These are phyloP conservation scores for Colletotrichum magnum DNA, from an alignment of 2,329 filamentous ascomycete genomes.

Conservation along the genomic window DNA sequence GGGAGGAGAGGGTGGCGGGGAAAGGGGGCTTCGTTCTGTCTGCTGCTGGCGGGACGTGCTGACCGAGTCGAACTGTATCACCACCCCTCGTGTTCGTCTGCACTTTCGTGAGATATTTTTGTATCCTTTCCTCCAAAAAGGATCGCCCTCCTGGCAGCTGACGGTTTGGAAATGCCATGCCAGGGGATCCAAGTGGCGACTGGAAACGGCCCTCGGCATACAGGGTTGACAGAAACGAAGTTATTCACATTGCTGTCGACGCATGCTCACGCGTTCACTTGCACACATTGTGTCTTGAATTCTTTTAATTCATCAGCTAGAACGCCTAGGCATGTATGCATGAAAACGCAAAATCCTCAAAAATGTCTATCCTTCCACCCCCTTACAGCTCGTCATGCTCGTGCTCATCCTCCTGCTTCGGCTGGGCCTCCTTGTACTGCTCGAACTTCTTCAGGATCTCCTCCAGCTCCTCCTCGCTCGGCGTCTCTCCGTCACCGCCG, in stretches of 20 bases:
- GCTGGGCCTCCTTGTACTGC: conserved; percentile 44
- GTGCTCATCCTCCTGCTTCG: conserved; percentile 45
- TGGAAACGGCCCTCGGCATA: no score
- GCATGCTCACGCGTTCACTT: background rate
- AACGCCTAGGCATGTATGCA: conserved; percentile 33
- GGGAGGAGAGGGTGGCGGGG: no score
- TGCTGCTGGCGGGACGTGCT: background rate
- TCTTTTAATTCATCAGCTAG: conserved; percentile 21
- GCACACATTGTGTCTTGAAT: background rate
- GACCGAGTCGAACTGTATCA: background rate
- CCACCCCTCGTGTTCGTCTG: no score
- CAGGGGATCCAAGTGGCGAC: no score
- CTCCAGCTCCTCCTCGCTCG: conserved; percentile 64
- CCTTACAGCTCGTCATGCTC: conserved; percentile 54
- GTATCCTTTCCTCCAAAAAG: no score
- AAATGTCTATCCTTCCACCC: background rate
- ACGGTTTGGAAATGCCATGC: no score
- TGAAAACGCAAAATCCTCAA: conserved; percentile 16
- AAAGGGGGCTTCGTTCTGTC: background rate
- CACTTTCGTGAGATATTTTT: no score
- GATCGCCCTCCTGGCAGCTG: no score
- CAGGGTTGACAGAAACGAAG: background rate
- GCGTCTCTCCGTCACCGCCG: conserved; percentile 46
- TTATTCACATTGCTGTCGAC: background rate
- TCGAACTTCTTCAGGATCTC: conserved; percentile 60